Percentiles rank a stretch among this genome's conserved stretches.
Conservation (phyloP, 768 basidiomycete genomes). For the Kwoniella sp. region DNA sequence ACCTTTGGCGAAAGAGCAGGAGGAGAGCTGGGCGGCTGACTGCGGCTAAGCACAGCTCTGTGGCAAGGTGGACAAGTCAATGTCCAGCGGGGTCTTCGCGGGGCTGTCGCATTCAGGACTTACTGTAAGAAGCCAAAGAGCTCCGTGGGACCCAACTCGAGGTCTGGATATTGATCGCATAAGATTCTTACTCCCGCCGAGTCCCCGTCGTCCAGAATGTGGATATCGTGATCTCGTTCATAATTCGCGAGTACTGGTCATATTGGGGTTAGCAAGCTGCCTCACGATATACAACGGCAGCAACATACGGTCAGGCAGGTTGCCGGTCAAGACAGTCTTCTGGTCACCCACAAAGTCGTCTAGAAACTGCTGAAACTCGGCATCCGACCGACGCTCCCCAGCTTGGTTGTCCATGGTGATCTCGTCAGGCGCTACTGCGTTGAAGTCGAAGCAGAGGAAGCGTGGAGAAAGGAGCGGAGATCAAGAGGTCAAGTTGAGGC, state of each 20-base stretch:
- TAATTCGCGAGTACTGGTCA: conserved; percentile 24
- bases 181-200: conserved; percentile 21
- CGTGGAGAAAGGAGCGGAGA: not conserved
- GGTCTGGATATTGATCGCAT: conserved; percentile 22
- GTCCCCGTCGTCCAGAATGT: conserved; percentile 31
- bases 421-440: too few relatives aligned
- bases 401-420: not conserved
- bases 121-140: conserved; percentile 37
- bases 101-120: conserved; percentile 2
- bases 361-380: conserved; percentile 39
- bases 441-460: too few relatives aligned
- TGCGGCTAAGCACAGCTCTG: conserved; percentile 5
- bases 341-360: conserved; percentile 35
- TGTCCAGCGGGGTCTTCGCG: not conserved
- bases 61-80: not conserved
- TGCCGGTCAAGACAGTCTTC: conserved; percentile 26
- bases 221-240: conserved; percentile 27
- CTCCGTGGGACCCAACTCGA: conserved; percentile 26
- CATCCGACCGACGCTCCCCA: conserved; percentile 25
- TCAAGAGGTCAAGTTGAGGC: not conserved
- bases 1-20: conserved; percentile 22
- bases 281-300: not conserved
- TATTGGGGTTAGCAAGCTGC: not conserved
- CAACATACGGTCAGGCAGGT: conserved; percentile 33
- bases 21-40: not conserved